Percentiles rank a stretch among this genome's conserved stretches.
Conservation (phyloP, 2,329 filamentous ascomycete species). For the Corinectria fuckeliana region DNA sequence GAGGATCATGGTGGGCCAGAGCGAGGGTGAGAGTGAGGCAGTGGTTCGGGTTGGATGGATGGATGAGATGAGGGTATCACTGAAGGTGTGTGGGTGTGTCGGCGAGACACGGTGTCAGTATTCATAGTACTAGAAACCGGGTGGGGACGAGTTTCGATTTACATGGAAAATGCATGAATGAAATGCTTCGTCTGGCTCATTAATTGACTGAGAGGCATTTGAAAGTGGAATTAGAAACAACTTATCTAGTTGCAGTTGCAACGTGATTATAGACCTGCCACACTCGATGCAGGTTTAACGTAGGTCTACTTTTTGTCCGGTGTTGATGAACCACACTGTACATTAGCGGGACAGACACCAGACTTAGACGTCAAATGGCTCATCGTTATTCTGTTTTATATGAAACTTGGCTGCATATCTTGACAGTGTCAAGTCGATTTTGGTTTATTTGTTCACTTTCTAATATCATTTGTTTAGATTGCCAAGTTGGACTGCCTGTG, state of each 20-base stretch:
- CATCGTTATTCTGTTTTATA: neutral
- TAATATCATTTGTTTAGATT: neutral
- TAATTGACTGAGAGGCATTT: too few species aligned
- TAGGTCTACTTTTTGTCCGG: neutral
- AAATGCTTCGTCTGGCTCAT: too few species aligned
- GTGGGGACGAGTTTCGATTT: neutral
- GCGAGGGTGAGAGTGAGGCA: conserved; percentile 5
- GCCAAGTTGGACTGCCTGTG: neutral
- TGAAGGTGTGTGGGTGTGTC: conserved; percentile 11
- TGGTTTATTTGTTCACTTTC: too few species aligned
- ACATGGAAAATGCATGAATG: neutral
- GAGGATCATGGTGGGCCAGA: conserved; percentile 25
- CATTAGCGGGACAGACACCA: neutral
- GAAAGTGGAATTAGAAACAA: neutral
- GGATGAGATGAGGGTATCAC: conserved; percentile 3
- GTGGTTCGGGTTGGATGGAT: neutral
- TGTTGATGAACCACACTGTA: neutral
- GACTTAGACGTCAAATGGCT: neutral
- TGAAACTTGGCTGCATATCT: too few species aligned
- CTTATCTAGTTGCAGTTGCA: neutral
- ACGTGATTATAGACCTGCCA: too few species aligned
- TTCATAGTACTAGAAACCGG: neutral
- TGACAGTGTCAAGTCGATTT: too few species aligned
- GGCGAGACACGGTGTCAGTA: conserved; percentile 5
- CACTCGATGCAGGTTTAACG: too few species aligned